Percentiles rank a stretch among this genome's conserved stretches.
phyloP scores from a whole-genome alignment of 2,329 filamentous ascomycete genomes.

The Fusarium sp. region DNA sequence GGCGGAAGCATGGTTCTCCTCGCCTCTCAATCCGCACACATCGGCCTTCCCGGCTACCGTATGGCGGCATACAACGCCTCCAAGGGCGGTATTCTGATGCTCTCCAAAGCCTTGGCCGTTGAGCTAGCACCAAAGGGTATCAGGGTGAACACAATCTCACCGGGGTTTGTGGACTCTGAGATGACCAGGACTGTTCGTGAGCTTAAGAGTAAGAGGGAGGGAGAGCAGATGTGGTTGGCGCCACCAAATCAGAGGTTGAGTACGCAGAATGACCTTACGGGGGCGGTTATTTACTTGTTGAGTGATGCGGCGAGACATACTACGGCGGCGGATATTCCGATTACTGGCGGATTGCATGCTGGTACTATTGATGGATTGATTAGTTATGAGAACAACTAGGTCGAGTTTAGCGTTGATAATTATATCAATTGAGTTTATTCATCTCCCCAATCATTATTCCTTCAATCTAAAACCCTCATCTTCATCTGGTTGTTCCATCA shows the following conservation, averaged over 20 bases:
- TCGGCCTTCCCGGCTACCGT: constrained; percentile 33
- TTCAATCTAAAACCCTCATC: no score
- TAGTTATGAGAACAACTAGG: constrained; percentile 42
- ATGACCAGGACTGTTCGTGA: constrained; percentile 48
- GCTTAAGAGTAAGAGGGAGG: constrained; percentile 46
- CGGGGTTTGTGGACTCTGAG: constrained; percentile 51
- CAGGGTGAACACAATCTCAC: constrained; percentile 52
- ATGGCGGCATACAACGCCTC: constrained; percentile 55
- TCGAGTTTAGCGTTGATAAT: neutral
- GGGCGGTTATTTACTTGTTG: constrained; percentile 54
- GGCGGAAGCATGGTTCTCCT: constrained; percentile 51
- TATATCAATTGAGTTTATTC: neutral
- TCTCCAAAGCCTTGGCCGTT: constrained; percentile 51
- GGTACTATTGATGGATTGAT: constrained; percentile 51
- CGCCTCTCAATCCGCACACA: constrained; percentile 40
- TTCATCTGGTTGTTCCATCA: neutral
- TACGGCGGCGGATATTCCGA: constrained; percentile 55
- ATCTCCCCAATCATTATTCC: neutral
- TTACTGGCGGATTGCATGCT: constrained; percentile 55
- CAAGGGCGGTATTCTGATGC: constrained; percentile 54
- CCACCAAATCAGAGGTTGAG: constrained; percentile 53
- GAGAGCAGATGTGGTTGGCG: constrained; percentile 50
- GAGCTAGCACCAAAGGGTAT: constrained; percentile 51
- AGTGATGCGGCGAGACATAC: constrained; percentile 56
- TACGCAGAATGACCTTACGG: constrained; percentile 54